Conservation (phyloP, 2,329 filamentous ascomycete species). For the Microthyrium microscopicum region DNA sequence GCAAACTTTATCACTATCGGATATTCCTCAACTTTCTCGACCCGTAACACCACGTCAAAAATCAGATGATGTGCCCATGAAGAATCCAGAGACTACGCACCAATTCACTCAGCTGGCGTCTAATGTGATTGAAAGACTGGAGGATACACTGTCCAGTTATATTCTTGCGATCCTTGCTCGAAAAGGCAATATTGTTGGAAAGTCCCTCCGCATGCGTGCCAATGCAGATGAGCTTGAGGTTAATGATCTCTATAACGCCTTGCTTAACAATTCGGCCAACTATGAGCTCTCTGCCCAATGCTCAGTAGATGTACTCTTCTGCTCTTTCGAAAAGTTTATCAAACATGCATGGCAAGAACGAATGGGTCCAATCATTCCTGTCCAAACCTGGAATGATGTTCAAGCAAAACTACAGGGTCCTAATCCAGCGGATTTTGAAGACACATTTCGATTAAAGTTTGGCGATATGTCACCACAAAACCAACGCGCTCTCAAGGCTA, state of each 20-base stretch:
- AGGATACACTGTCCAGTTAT: constrained; percentile 74
- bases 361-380: constrained; percentile 69
- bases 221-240: constrained; percentile 61
- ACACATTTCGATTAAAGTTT: constrained; percentile 36
- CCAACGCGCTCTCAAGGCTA: constrained; percentile 60
- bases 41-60: neutral
- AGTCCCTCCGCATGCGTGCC: constrained; percentile 52
- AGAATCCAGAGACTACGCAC: neutral
- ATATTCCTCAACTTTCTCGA: constrained; percentile 1
- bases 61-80: neutral
- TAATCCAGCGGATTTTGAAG: constrained; percentile 54
- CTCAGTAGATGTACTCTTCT: constrained; percentile 70
- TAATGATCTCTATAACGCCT: constrained; percentile 78
- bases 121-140: constrained; percentile 44
- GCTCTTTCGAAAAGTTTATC: constrained; percentile 86
- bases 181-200: constrained; percentile 73
- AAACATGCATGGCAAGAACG: constrained; percentile 75
- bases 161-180: constrained; percentile 66
- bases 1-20: neutral
- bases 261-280: constrained; percentile 70
- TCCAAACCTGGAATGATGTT: constrained; percentile 54
- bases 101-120: constrained; percentile 4
- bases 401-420: constrained; percentile 46
- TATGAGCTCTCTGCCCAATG: constrained; percentile 60
- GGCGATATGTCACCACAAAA: constrained; percentile 40